Percentiles rank a stretch among this genome's conserved stretches.
Conservation (phyloP, 352 stramenopile genomes). For the Phytophthora podocarpi region DNA sequence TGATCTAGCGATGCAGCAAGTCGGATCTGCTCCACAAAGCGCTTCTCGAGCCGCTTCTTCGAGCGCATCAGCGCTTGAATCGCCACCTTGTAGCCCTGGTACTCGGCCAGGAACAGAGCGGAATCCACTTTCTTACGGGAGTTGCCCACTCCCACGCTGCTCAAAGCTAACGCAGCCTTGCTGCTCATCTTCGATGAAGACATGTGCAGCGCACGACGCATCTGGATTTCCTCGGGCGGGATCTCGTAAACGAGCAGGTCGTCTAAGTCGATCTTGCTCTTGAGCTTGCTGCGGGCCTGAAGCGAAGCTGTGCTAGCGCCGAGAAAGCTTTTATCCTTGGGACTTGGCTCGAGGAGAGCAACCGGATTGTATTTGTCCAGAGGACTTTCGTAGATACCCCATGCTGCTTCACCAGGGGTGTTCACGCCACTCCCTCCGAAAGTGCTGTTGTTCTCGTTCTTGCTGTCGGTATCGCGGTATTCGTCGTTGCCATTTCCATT, state of each 20-base stretch:
- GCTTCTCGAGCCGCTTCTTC: constrained; percentile 58
- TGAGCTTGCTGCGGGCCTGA: constrained; percentile 43
- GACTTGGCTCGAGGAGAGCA: constrained; percentile 67
- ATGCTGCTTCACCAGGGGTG: constrained; percentile 18
- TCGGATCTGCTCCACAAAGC: constrained; percentile 73
- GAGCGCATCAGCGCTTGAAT: constrained; percentile 61
- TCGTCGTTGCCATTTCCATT: constrained; percentile 34
- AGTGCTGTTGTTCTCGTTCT: constrained; percentile 52
- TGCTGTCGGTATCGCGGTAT: constrained; percentile 43
- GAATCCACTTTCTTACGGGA: constrained; percentile 31
- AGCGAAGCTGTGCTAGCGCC: constrained; percentile 36
- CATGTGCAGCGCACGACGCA: constrained; percentile 44
- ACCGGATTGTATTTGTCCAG: constrained; percentile 55
- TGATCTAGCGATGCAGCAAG: constrained; percentile 67
- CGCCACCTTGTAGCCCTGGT: constrained; percentile 73
- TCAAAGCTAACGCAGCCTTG: constrained; percentile 37
- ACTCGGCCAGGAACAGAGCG: constrained; percentile 64
- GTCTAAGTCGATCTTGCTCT: constrained; percentile 60
- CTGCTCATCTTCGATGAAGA: constrained; percentile 31
- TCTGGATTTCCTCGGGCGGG: constrained; percentile 64
- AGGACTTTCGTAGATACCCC: constrained; percentile 36
- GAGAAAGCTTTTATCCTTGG: constrained; percentile 26
- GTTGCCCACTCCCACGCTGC: constrained; percentile 27
- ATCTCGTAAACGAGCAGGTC: constrained; percentile 83
- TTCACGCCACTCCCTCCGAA: constrained; percentile 45